These are phyloP conservation scores for Fraxinus quadrangulata DNA, from an alignment of 257 asterid genomes.

Conservation along the genomic window DNA sequence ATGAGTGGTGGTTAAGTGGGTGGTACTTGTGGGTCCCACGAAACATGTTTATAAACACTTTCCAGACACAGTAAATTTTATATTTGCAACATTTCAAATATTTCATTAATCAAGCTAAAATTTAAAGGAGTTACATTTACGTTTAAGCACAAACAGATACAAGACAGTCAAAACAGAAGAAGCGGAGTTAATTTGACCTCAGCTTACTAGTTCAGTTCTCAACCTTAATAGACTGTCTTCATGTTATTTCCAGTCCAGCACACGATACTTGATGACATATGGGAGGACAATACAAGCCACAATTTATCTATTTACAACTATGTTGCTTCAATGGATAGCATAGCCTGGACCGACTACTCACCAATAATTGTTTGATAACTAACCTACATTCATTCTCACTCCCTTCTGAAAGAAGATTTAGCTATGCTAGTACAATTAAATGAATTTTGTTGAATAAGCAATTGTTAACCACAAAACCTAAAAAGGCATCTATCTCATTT, in stretches of 20 bases:
- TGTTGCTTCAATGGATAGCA: background rate
- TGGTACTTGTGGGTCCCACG: too few species aligned
- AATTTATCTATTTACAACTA: too few species aligned
- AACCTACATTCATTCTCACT: background rate
- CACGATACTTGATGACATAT: background rate
- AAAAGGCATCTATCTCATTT: background rate
- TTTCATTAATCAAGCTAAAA: background rate
- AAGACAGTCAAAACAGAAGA: background rate
- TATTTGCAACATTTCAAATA: background rate
- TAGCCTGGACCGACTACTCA: background rate
- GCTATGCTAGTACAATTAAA: background rate
- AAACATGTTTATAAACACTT: too few species aligned
- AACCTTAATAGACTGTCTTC: background rate
- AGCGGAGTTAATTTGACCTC: background rate
- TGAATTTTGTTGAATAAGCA: background rate
- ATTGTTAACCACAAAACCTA: background rate
- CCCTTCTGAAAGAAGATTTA: background rate
- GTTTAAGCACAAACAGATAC: background rate
- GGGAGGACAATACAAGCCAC: background rate
- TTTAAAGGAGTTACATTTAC: background rate
- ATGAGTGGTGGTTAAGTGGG: too few species aligned
- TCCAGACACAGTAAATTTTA: too few species aligned
- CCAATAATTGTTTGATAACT: background rate
- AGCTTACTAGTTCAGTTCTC: background rate
- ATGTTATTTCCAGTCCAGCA: background rate